Base-by-base conservation (phyloP, 495 filamentous ascomycete species). In the Lasiosphaeria hispida region DNA sequence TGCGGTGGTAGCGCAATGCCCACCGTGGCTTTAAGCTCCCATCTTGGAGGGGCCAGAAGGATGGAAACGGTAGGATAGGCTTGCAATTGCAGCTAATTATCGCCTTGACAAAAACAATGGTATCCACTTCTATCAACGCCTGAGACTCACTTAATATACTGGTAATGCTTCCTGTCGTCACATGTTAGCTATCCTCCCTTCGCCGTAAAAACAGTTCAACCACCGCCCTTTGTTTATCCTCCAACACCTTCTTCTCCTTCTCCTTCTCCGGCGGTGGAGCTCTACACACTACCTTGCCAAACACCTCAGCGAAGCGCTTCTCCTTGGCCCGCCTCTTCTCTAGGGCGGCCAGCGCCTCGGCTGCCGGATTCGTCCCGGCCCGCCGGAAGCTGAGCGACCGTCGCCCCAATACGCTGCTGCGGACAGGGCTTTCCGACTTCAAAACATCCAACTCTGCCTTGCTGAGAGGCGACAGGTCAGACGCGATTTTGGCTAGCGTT, bases 401-500 rank as follows among this genome's bases (percentile, higher is more conserved):
- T 55, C 63, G 72, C 33, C 62, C 64, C 44, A 67, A 51, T 19
- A 63, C 59, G 11, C 63, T 54, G 9, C 57, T 68, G 4, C 65
- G 37, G 4, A 39, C 61, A 2, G 59, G 57, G 7, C 63, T 50
- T 11, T 54, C 59, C 37, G 64, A 47, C 14, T 56, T 60, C 47
- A 69, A 41, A n/a, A 52, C 60, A 18, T 74, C 72, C 11, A 67
- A 19, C 52, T 72, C 68, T 0, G 69, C 55, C 38, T 73, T 75
- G 34, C 61, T 73, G 0, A 81, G 55, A 0, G 80, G 72, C 0
- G 75, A 70, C 11, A 85, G 64, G 56, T 84, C 80, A 10, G 65
- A 62, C 7, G 70, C 73, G 17, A 80, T 69, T 13, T 71, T 69
- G 7, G 70, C 67, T 10, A 96, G 80, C 81, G 92, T 91, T 42